Conservation (phyloP, 345 rosid species). For the Moricandia moricandioides region DNA sequence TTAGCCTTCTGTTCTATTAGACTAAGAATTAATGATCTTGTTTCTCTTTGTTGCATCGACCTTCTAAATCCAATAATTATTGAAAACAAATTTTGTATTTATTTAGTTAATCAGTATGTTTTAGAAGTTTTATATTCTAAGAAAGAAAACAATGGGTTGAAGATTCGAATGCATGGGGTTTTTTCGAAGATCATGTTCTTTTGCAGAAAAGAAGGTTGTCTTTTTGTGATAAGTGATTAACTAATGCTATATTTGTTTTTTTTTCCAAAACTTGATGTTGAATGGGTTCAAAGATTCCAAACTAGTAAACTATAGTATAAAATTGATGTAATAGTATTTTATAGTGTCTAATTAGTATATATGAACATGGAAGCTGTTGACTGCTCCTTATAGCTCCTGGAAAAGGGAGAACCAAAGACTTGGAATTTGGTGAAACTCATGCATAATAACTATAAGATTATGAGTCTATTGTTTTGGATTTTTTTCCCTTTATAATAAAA, state of each 20-base stretch:
- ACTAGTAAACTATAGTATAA: background rate
- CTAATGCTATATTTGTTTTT: background rate
- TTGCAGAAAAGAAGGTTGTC: conserved; percentile 40
- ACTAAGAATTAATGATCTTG: conserved; percentile 63
- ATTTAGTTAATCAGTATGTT: conserved; percentile 23
- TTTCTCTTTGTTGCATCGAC: conserved; percentile 38
- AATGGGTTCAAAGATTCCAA: conserved; percentile 15
- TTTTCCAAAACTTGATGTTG: background rate
- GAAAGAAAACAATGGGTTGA: conserved; percentile 10
- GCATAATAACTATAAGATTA: background rate
- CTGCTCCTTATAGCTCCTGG: conserved; percentile 5
- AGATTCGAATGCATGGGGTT: conserved; percentile 39
- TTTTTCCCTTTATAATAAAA: background rate
- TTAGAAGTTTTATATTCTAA: background rate
- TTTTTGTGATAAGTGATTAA: conserved; percentile 23
- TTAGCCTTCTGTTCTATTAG: conserved; percentile 48
- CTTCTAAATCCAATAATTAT: conserved; percentile 20
- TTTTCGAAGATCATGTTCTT: conserved; percentile 35
- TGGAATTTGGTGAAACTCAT: conserved; percentile 29
- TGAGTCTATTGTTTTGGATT: conserved; percentile 5
- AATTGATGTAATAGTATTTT: background rate
- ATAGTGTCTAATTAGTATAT: background rate
- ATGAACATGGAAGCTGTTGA: conserved; percentile 26
- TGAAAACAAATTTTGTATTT: conserved; percentile 28
- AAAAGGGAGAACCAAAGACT: conserved; percentile 13